Evolutionary conservation across 2,329 filamentous ascomycete genomes (phyloP).

Genomic region (Stachybotrys chlorohalonatus): DNA sequence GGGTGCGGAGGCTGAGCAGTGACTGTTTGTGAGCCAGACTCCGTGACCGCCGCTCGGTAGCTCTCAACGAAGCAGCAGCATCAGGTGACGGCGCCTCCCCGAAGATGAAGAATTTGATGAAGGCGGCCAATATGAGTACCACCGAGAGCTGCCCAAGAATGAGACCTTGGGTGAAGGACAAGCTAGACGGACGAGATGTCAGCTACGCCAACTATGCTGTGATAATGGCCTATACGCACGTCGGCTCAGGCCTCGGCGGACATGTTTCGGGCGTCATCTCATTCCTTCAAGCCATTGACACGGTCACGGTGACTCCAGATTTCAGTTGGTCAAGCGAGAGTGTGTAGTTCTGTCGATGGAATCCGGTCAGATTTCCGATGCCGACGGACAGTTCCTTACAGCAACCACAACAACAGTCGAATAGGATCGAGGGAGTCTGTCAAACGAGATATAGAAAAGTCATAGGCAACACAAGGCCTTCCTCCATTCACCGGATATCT

Average conservation of each 20-base stretch:
- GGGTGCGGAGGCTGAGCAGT: constrained; percentile 51
- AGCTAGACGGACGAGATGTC: constrained; percentile 31
- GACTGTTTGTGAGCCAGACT: constrained; percentile 71
- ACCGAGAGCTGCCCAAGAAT: constrained; percentile 90
- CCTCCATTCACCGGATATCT: too few relatives aligned
- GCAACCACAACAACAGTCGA: too few relatives aligned
- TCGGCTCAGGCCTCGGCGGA: constrained; percentile 32
- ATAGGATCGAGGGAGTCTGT: too few relatives aligned
- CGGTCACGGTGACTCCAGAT: too few relatives aligned
- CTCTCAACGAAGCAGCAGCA: constrained; percentile 65
- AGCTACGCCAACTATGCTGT: constrained; percentile 4
- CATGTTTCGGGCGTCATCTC: constrained; percentile 32
- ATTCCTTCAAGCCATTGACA: background rate
- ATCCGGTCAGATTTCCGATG: too few relatives aligned
- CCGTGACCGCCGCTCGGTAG: constrained; percentile 63
- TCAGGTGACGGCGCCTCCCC: constrained; percentile 84
- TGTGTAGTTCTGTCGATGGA: too few relatives aligned
- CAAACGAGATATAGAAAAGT: too few relatives aligned
- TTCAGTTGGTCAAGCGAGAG: too few relatives aligned
- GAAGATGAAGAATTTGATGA: constrained; percentile 99
- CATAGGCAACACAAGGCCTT: too few relatives aligned
- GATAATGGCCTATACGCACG: constrained; percentile 25
- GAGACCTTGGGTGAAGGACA: constrained; percentile 90
- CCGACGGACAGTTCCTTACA: too few relatives aligned
- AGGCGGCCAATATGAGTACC: constrained; percentile 80